A percentile compares a stretch with the other conserved stretches of the same genome.
Evolutionary conservation across 163 green algal species (phyloP).

Genomic region (Prototheca cutis): DNA sequence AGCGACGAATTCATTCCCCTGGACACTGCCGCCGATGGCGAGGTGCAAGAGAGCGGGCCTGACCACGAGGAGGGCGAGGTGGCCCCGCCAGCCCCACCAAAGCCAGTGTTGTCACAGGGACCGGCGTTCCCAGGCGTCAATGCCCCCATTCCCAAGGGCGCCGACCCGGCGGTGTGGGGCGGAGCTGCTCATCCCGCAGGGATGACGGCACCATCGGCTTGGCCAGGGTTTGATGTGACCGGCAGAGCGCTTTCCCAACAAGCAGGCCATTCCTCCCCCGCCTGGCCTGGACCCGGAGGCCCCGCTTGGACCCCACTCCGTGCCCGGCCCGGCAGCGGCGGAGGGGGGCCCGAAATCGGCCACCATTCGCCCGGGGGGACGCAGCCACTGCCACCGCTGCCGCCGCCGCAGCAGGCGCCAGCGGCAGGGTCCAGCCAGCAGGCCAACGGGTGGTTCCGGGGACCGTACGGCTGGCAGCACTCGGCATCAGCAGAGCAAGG

Average conservation of each 20-base stretch:
- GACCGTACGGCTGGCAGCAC: no score
- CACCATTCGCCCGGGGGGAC: no score
- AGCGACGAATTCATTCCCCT: constrained; percentile 10
- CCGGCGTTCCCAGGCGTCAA: constrained; percentile 13
- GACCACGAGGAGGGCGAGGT: no score
- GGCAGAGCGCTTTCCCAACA: neutral
- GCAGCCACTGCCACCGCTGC: no score
- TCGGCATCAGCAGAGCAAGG: no score
- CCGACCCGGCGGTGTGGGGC: constrained; percentile 3
- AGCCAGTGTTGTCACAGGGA: constrained; percentile 1
- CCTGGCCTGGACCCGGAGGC: neutral
- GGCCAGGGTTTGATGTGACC: neutral
- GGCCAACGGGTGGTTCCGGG: no score
- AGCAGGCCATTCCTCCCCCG: no score
- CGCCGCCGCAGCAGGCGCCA: no score
- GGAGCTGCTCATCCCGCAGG: no score
- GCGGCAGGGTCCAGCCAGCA: no score
- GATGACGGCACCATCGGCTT: neutral
- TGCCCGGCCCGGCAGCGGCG: neutral
- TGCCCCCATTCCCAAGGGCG: constrained; percentile 11
- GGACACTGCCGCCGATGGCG: neutral
- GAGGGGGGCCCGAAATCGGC: neutral
- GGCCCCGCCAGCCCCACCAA: neutral
- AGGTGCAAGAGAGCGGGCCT: no score
- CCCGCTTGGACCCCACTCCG: neutral